A percentile compares a stretch with the other conserved stretches of the same genome.
Conservation (phyloP, 2,329 filamentous ascomycete genomes). For the Byssochlamys sp. region DNA sequence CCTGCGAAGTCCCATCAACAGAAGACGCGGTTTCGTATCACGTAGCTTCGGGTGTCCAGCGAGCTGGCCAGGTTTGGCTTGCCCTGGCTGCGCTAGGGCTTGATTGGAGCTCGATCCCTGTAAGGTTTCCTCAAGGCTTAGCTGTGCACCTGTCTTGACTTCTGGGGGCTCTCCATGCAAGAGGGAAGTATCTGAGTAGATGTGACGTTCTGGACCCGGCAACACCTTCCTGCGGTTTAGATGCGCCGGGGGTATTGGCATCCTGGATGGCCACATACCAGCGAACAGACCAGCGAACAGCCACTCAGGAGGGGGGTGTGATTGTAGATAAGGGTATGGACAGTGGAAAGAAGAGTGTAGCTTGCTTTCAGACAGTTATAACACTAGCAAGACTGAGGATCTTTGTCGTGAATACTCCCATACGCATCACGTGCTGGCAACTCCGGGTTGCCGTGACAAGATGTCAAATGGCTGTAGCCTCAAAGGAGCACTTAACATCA, state of each 20-base stretch:
- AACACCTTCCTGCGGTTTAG: not conserved
- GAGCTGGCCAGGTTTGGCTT: not conserved
- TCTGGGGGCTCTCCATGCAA: not conserved
- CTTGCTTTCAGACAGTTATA: not conserved
- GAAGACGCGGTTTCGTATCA: conserved; percentile 61
- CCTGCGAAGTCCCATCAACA: conserved; percentile 87
- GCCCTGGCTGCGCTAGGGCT: not conserved
- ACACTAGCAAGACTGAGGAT: not conserved
- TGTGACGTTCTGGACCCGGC: not conserved
- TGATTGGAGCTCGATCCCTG: not conserved
- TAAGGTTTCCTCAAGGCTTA: not conserved
- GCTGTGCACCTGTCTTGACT: not conserved
- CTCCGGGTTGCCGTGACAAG: not conserved
- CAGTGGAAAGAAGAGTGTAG: not conserved
- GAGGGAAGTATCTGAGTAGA: not conserved
- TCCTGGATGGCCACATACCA: not conserved
- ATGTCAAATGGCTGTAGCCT: not conserved
- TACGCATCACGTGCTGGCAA: not conserved
- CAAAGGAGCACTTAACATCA: not conserved
- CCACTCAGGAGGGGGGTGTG: not conserved
- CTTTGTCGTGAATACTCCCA: not conserved
- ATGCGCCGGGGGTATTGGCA: not conserved
- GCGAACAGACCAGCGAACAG: not conserved
- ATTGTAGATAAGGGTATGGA: not conserved
- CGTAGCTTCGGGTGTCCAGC: conserved; percentile 25